Evolutionary conservation across 306 rosid species (phyloP).

Genomic region (Comarum palustre): DNA sequence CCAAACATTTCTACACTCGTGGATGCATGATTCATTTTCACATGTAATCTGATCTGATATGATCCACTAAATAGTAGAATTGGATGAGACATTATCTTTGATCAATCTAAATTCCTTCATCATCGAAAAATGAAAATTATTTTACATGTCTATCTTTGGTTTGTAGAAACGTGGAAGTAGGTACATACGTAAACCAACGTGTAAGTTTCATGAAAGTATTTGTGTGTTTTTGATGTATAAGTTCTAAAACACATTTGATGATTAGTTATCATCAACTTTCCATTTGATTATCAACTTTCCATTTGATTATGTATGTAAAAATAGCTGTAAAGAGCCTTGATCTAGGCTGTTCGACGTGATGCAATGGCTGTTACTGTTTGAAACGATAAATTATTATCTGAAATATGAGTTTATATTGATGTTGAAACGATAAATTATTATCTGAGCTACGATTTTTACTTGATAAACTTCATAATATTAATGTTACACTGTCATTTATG

Average conservation of each 20-base stretch:
- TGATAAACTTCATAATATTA: no score
- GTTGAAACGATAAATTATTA: no score
- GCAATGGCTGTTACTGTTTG: no score
- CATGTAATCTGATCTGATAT: background rate
- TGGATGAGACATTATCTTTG: background rate
- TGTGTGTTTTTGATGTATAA: no score
- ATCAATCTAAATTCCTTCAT: background rate
- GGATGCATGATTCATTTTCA: background rate
- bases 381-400: no score
- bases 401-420: no score
- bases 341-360: no score
- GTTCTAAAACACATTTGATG: background rate
- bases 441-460: no score
- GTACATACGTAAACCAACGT: background rate
- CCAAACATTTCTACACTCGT: conserved; percentile 18
- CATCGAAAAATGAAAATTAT: background rate
- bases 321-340: no score
- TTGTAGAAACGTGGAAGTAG: conserved; percentile 4
- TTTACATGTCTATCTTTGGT: background rate
- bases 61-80: background rate
- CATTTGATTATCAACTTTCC: no score
- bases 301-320: no score
- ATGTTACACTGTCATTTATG: no score
- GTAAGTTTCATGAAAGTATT: conserved; percentile 4
- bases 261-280: background rate